Evolutionary conservation across 2,329 filamentous ascomycete genomes (phyloP).

Genomic region (Phoma herbarum): DNA sequence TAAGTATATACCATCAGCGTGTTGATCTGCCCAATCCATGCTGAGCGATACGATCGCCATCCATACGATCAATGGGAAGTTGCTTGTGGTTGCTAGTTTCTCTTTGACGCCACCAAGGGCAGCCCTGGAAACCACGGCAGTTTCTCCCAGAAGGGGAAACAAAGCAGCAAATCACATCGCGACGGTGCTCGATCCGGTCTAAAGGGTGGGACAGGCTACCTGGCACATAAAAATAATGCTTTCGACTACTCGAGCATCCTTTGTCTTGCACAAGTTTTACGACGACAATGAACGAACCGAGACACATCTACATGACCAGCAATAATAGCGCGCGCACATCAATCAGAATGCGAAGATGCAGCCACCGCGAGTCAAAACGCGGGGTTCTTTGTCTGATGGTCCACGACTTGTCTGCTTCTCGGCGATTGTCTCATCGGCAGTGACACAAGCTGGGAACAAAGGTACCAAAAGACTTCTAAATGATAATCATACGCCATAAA

Average conservation of each 20-base stretch:
- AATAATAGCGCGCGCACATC: constrained; percentile 2
- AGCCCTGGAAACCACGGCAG: not conserved
- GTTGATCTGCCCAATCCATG: not conserved
- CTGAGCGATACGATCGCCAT: not conserved
- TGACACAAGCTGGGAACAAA: too few relatives aligned
- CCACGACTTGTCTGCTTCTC: not conserved
- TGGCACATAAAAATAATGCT: constrained; percentile 10
- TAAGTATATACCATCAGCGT: not conserved
- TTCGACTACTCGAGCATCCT: not conserved
- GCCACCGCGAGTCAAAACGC: not conserved
- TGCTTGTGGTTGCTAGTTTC: not conserved
- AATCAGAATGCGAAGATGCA: not conserved
- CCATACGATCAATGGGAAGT: not conserved
- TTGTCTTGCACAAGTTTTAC: constrained; percentile 1
- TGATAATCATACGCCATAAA: not conserved
- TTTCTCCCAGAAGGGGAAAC: not conserved
- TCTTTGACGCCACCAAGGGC: constrained; percentile 8
- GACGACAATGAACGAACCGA: not conserved
- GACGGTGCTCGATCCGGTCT: not conserved
- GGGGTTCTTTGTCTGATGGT: not conserved
- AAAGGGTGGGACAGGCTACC: not conserved
- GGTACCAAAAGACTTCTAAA: not conserved
- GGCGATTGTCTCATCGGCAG: too few relatives aligned
- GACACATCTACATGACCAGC: not conserved
- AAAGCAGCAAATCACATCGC: not conserved